phyloP scores from a whole-genome alignment of 441 rosid species.

The Brassica hybrid region DNA sequence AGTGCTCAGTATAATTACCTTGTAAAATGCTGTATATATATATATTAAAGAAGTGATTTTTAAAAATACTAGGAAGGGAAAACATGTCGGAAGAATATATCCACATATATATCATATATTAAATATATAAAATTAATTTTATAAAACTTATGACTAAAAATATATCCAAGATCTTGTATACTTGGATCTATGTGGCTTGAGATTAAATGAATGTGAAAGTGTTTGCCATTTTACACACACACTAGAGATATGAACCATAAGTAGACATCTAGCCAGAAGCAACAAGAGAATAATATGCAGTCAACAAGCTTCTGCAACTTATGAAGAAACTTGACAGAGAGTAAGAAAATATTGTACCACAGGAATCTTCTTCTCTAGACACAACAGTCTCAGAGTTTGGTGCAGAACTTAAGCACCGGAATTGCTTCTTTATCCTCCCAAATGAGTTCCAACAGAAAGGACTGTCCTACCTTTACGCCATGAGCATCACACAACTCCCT shows the following conservation, averaged over 20 bases:
- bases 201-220: slow-evolving; percentile 7
- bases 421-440: slow-evolving; percentile 21
- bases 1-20: too few relatives aligned
- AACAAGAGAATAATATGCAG: too few relatives aligned
- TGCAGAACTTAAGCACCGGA: slow-evolving; percentile 35
- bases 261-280: too few relatives aligned
- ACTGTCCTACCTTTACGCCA: slow-evolving; percentile 9
- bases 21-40: too few relatives aligned
- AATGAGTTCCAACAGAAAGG: slow-evolving; percentile 38
- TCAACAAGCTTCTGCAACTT: not conserved
- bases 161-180: too few relatives aligned
- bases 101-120: too few relatives aligned
- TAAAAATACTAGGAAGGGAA: too few relatives aligned
- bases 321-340: not conserved
- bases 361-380: not conserved
- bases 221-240: too few relatives aligned
- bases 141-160: too few relatives aligned
- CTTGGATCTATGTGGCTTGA: not conserved
- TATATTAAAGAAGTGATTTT: too few relatives aligned
- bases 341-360: not conserved
- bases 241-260: not conserved
- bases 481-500: slow-evolving; percentile 34
- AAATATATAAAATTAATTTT: not conserved
- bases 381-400: slow-evolving; percentile 27
- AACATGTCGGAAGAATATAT: too few relatives aligned